These are phyloP conservation scores for Funneliformis caledonium DNA, from an alignment of 371 early-diverging fungal species.

Conservation along the genomic window DNA sequence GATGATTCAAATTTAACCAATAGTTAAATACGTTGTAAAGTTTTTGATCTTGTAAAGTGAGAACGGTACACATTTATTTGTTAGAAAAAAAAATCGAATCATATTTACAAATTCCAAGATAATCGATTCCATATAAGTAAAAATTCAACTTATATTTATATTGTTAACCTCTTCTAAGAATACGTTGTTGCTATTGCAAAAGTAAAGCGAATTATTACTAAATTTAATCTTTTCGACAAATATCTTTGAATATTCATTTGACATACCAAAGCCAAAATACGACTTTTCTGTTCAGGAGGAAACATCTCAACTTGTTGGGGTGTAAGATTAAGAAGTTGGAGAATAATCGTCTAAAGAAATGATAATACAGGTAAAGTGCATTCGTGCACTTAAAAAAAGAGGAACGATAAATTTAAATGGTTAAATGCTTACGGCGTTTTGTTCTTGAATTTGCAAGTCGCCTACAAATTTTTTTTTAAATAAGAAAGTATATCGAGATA, in stretches of 20 bases:
- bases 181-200: too few relatives aligned
- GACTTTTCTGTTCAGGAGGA: conserved; percentile 57
- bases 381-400: background rate
- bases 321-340: conserved; percentile 59
- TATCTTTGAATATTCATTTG: background rate
- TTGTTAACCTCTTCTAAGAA: too few relatives aligned
- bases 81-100: too few relatives aligned
- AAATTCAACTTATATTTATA: too few relatives aligned
- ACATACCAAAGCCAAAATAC: conserved; percentile 59
- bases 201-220: too few relatives aligned
- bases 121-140: too few relatives aligned
- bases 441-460: background rate
- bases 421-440: background rate
- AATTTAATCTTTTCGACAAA: background rate
- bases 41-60: too few relatives aligned
- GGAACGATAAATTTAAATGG: background rate
- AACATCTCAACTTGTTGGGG: conserved; percentile 59
- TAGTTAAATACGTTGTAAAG: too few relatives aligned
- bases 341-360: conserved; percentile 49
- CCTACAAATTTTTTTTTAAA: background rate
- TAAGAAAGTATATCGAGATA: background rate
- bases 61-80: too few relatives aligned
- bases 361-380: background rate
- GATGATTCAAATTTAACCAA: too few relatives aligned
- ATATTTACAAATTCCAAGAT: too few relatives aligned